Evolutionary conservation across 129 eudicot species (phyloP), one percentile per base, ranked within the genome.

Genomic region (Dittrichia graveolens): DNA sequence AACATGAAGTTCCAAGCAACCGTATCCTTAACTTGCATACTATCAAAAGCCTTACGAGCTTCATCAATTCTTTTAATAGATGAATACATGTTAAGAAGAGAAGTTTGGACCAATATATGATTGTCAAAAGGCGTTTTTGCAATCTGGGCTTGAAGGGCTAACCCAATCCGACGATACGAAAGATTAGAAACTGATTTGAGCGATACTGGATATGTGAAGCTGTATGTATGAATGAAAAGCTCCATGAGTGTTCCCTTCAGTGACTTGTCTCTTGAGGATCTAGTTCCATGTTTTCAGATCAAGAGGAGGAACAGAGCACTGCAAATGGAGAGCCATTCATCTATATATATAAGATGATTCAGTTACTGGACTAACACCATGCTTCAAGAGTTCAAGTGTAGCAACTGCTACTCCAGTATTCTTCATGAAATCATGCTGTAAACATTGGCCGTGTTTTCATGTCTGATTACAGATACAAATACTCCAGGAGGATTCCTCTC

Each of bases 1-100:
- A 85, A 57, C 83, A 85, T 78, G 1, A 84, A 85, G 43, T 85
- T 85, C 86, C 86, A 85, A 16, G 79, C 83, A 78, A 85, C 58
- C 3, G 14, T 48, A 71, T 85, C 89, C 48, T 50, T 85, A 1
- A 43, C 59, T 47, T 66, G 59, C 79, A 85, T 81, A 13, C 47
- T 9, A 39, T 75, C 80, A 15, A 85, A 85, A 7, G 78, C 80
- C 43, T 78, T 81, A 41, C 74, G 67, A 42, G 82, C 83, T 31
- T 71, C 73, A 3, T 16, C n/a, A 2, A 78, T 53, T 55, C 42
- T 8, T 54, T 62, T 49, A 54, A 66, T 40, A 6, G 63, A 69
- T 0, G 89, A 81, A 59, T 85, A 85, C 80, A 85, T 78, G 65
- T 71, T 77, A 11, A 85, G 54, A 49, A 85, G 77, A 19, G 86